Base-by-base conservation (phyloP, 768 basidiomycete genomes). In the Lenzites betulinus region DNA sequence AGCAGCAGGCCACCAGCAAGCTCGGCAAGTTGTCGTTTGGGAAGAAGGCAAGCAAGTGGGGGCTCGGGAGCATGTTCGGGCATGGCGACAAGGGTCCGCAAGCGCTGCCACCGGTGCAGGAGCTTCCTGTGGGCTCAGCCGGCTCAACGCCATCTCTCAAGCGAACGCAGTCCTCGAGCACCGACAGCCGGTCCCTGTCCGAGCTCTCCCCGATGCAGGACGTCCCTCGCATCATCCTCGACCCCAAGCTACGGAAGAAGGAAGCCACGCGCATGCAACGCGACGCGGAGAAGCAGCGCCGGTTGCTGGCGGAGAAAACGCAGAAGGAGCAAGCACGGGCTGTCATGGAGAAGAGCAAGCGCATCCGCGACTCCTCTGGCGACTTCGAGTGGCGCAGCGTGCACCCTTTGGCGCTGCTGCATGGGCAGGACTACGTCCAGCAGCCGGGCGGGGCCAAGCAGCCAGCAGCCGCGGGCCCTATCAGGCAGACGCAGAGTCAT, bases 321-420 rank as follows among this genome's bases (percentile, higher is more conserved):
- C 86, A 92, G 62, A 85, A 87, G 67, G 95, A 97, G 68, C 90
- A 94, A 73, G 92, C 94, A 18, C 85, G 94, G 55, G 93, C 92
- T 44, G 94, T 96, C 74, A 90, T 95, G 87, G 84, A 88, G 69
- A 96, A 95, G 78, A 89, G 92, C 64, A 87, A 84, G 60, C 85
- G 88, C 65, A 81, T 93, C 74, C 78, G 90, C 67, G 83, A 83
- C 69, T 65, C 80, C 71, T 18, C 73, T 78, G 30, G 74, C 71
- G 46, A 78, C 75, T 58, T 63, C 58, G 62, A 63, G 53, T 63
- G 62, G 62, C 61, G 65, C 38, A 66, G 62, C 49, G 58, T 44
- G 13, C 53, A 60, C 38, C 51, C 58, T 46, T 16, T 66, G 38
- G 56, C 56, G 15, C 48, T 58, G 89, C 79, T 78, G 58, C 76